Conservation (phyloP, 352 stramenopile genomes). For the Phytophthora citricola region DNA sequence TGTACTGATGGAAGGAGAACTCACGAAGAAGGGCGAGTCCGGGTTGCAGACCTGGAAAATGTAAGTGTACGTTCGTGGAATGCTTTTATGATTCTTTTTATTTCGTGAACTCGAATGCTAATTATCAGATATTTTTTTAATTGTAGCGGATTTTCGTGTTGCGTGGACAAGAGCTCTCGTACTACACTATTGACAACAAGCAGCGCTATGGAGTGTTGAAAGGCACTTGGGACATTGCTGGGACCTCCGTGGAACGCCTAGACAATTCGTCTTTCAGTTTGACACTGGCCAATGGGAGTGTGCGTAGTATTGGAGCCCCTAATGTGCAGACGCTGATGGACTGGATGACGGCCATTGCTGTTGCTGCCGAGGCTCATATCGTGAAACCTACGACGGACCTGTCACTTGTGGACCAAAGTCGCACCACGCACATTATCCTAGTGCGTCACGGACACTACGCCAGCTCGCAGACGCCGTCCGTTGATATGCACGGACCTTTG, state of each 20-base stretch:
- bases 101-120: neutral
- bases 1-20: constrained; percentile 73
- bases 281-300: constrained; percentile 36
- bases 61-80: constrained; percentile 49
- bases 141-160: constrained; percentile 73
- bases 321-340: constrained; percentile 72
- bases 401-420: constrained; percentile 67
- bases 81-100: neutral
- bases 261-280: constrained; percentile 49
- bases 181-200: constrained; percentile 68
- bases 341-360: constrained; percentile 75
- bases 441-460: constrained; percentile 76
- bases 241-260: constrained; percentile 55
- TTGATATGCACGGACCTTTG: constrained; percentile 62
- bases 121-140: constrained; percentile 6
- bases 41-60: constrained; percentile 73
- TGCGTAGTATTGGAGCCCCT: constrained; percentile 50
- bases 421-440: constrained; percentile 74
- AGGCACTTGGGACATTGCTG: constrained; percentile 59
- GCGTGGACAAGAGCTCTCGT: constrained; percentile 69
- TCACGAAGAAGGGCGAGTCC: constrained; percentile 72
- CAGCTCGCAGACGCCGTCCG: constrained; percentile 50
- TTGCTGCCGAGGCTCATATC: constrained; percentile 49
- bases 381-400: constrained; percentile 51
- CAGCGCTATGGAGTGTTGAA: constrained; percentile 68